phyloP scores from a whole-genome alignment of 306 rosid genomes.

The Dalbergia cochinchinensis region DNA sequence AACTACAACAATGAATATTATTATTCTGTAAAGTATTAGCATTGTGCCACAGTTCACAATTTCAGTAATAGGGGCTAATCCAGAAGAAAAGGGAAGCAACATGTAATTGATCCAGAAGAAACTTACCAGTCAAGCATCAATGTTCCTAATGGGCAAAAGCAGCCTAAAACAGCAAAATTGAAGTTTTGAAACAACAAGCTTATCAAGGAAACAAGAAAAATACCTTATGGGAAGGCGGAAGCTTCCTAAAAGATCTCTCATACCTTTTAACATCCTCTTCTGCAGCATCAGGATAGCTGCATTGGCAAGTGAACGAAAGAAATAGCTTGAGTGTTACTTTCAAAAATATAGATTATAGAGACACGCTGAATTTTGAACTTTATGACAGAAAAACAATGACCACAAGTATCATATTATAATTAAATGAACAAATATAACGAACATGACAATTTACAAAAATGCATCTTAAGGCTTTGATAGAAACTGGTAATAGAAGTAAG shows the following conservation, averaged over 20 bases:
- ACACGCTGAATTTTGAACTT: not conserved
- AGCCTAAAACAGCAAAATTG: not conserved
- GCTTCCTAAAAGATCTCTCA: slow-evolving; percentile 82
- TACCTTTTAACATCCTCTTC: slow-evolving; percentile 88
- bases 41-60: not conserved
- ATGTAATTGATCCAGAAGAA: slow-evolving; percentile 4
- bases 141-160: not conserved
- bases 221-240: slow-evolving; percentile 91
- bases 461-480: slow-evolving; percentile 5
- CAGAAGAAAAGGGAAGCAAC: not conserved
- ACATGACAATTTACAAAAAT: slow-evolving; percentile 8
- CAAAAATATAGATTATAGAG: slow-evolving; percentile 3
- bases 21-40: not conserved
- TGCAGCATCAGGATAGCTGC: slow-evolving; percentile 93
- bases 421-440: slow-evolving; percentile 14
- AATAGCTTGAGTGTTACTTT: slow-evolving; percentile 24
- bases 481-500: no score
- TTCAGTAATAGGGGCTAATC: not conserved
- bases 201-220: slow-evolving; percentile 31
- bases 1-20: slow-evolving; percentile 12
- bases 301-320: slow-evolving; percentile 36
- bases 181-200: not conserved
- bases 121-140: slow-evolving; percentile 4
- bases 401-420: not conserved
- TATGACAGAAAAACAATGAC: not conserved